A percentile compares a stretch with the other conserved stretches of the same genome.
These are phyloP conservation scores for Aschersonia sp. DNA, from an alignment of 2,329 filamentous ascomycete species.

Conservation along the genomic window DNA sequence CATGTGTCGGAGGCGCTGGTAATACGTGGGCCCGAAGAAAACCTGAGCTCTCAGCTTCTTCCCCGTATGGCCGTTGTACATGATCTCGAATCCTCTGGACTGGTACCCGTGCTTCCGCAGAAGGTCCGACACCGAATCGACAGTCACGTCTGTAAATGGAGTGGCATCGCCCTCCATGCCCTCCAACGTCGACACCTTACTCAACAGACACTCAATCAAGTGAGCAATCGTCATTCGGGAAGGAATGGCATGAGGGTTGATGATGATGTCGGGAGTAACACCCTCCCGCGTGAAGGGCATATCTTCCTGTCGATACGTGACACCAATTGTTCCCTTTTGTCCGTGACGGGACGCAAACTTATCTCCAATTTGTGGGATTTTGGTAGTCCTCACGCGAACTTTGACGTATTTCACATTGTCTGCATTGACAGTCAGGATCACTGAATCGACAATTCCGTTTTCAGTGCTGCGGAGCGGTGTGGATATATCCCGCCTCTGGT, in stretches of 20 bases:
- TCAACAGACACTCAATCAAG: conserved; percentile 96
- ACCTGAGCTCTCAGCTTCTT: conserved; percentile 86
- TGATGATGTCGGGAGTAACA: conserved; percentile 87
- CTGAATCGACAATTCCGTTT: conserved; percentile 89
- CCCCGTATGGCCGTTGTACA: conserved; percentile 98
- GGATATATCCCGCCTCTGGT: conserved; percentile 89
- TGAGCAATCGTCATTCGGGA: conserved; percentile 99
- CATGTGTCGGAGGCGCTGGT: conserved; percentile 97
- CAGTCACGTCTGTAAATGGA: conserved; percentile 93
- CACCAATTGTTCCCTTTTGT: conserved; percentile 97
- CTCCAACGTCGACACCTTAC: conserved; percentile 85
- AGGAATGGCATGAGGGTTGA: conserved; percentile 98
- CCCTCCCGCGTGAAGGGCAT: conserved; percentile 96
- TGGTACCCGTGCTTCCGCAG: conserved; percentile 87
- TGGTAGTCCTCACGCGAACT: conserved; percentile 91
- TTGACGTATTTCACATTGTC: conserved; percentile 95
- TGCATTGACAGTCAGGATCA: conserved; percentile 84
- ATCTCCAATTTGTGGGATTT: conserved; percentile 96
- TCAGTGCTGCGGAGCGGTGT: conserved; percentile 91
- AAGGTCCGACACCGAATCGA: conserved; percentile 79
- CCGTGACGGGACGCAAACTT: conserved; percentile 99
- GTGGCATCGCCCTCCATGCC: conserved; percentile 96
- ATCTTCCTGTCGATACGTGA: conserved; percentile 93
- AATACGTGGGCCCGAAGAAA: conserved; percentile 96
- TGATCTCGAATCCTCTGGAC: conserved; percentile 90